Conservation (phyloP, 2,329 filamentous ascomycete genomes). For the Corinectria fuckeliana region DNA sequence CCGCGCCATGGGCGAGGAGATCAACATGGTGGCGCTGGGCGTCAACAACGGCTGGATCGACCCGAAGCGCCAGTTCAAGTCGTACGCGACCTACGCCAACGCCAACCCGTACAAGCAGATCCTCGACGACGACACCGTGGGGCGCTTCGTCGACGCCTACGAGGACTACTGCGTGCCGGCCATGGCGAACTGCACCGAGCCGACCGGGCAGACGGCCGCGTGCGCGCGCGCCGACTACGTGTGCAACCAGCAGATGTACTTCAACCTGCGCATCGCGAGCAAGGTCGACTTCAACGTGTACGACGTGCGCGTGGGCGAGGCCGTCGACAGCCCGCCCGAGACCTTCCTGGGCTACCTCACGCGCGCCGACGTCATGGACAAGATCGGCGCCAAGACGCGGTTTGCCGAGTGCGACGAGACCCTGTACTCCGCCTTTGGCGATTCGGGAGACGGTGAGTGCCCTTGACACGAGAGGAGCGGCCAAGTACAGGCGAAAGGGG, state of each 20-base stretch:
- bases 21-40: conserved; percentile 60
- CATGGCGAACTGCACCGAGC: conserved; percentile 33
- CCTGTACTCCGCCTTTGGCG: conserved; percentile 32
- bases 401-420: conserved; percentile 35
- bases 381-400: conserved; percentile 34
- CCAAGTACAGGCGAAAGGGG: background rate
- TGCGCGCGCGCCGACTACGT: conserved; percentile 36
- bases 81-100: conserved; percentile 42
- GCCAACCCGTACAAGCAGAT: conserved; percentile 44
- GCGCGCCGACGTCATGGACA: conserved; percentile 31
- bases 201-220: conserved; percentile 33
- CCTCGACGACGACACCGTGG: conserved; percentile 27
- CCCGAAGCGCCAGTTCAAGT: conserved; percentile 43
- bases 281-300: conserved; percentile 52
- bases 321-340: conserved; percentile 32
- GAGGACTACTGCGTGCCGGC: conserved; percentile 33
- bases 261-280: conserved; percentile 31
- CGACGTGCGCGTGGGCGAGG: conserved; percentile 48
- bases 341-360: conserved; percentile 35
- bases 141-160: conserved; percentile 39
- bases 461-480: background rate
- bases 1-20: conserved; percentile 46
- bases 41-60: conserved; percentile 66
- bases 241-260: conserved; percentile 39
- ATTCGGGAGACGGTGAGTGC: conserved; percentile 33